Base-by-base conservation (phyloP, 768 basidiomycete species). In the Psilocybe subaeruginosa region DNA sequence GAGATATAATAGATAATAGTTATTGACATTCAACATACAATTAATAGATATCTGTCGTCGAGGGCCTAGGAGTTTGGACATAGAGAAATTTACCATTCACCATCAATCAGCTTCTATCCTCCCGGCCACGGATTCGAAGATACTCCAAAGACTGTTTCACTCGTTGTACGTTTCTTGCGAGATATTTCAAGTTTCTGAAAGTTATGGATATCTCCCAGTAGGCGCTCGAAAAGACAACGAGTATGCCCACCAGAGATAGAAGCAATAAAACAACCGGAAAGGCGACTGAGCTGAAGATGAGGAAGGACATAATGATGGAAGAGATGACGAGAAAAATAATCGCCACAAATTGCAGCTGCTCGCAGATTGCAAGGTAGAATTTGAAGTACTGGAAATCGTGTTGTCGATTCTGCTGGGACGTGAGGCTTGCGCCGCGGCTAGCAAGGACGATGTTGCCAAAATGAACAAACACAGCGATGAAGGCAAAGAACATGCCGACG, bases 181-280 rank as follows among this genome's bases (percentile, higher is more conserved):
- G 30, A 47, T 70, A 73, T 29, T 58, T 65, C 8, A 70, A 30
- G 54, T 74, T 73, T 49, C 65, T 54, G 14, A 68, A 59, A 2
- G 74, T 73, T 45, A 76, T 71, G 4, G 71, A 66, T 0, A 74
- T 72, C 58, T 70, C 72, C 71, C 70, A 73, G 56, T 74, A 72
- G 11, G 68, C 67, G 33, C 69, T 73, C 55, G 68, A 65, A 30
- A 70, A 72, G 0, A 76, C 65, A 3, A 70, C 33, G 52, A 69
- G 48, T 2, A 64, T 56, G 19, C 58, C 67, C 12, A 73, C 51
- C 0, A 57, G 41, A 7, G 64, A 64, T 16, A 72, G 37, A 23
- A 68, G 52, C 1, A 72, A 14, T 6, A 73, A 54, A 31, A 74
- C 65, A 7, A 73, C 50, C 6, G 74, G 72, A 49, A 70, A 74